Evolutionary conservation across 768 basidiomycete species (phyloP), one percentile per base, ranked within the genome.

Genomic region (Myochromella boudieri): DNA sequence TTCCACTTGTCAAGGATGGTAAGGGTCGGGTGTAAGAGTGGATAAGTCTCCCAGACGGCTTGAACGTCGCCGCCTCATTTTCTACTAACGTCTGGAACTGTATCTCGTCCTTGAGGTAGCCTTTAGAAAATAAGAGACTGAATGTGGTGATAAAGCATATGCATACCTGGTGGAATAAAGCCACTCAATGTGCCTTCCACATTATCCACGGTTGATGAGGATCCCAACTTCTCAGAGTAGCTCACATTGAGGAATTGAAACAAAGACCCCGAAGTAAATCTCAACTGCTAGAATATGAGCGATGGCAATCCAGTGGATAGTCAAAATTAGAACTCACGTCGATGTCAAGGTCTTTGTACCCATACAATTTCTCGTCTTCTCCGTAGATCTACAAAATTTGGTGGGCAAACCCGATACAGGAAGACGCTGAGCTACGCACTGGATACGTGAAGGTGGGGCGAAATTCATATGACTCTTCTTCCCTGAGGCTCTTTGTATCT

Each of bases 361-460:
- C 95, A 63, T 95, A 97, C 46, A 98, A 86, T 69, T 85, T 94
- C 69, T 99, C 94, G 43, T 95, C 89, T 58, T 97, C 92, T 42
- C 95, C 95, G 61, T 84, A 97, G 59, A 99, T 94, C 90, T 92
- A 48, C 26, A 17, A 25, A 49, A 8, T 31, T 31, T 8, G 42
- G 32, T 32, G 22, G 3, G 25, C 12, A 45, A 34, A 20, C 27
- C 10, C 24, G 18, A 33, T 12, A 43, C 33, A 5, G n/a, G 18
- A 34, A 38, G 25, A 32, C 28, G 37, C 20, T 14, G n/a, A 32
- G 26, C 62, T 6, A 46, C 84, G 42, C 57, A 91, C 91, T 4
- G 95, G 94, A 68, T 99, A 99, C 0, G 95, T 97, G 70, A 98
- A 99, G 3, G 74, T 70, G 2, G 95, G 95, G 50, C 87, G 77